These are phyloP conservation scores for Lycium ferocissimum DNA, from an alignment of 257 asterid species.

Conservation along the genomic window DNA sequence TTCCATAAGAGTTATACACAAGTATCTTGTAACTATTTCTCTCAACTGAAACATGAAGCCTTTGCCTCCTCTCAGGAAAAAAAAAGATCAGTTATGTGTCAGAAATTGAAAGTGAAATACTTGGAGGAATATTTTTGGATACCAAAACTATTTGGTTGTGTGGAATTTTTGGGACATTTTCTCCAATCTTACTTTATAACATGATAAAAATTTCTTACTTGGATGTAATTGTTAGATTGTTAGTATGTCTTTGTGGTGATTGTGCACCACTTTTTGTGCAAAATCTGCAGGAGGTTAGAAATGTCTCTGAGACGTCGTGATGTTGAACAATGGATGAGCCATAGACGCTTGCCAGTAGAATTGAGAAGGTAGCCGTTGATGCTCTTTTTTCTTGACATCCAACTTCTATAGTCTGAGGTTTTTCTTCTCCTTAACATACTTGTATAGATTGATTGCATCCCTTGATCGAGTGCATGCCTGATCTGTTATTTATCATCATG, in stretches of 20 bases:
- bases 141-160: slow-evolving; percentile 14
- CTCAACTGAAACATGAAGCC: slow-evolving; percentile 13
- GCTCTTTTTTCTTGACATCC: slow-evolving; percentile 10
- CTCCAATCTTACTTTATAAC: neutral
- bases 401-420: neutral
- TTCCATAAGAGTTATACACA: neutral
- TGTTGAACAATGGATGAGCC: slow-evolving; percentile 97
- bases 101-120: slow-evolving; percentile 21
- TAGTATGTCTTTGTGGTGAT: slow-evolving; percentile 7
- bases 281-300: slow-evolving; percentile 71
- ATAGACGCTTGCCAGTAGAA: slow-evolving; percentile 79
- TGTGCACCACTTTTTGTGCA: slow-evolving; percentile 16
- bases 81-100: slow-evolving; percentile 11
- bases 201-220: neutral
- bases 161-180: neutral
- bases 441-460: neutral
- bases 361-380: slow-evolving; percentile 61
- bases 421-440: neutral
- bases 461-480: neutral
- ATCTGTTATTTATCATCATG: neutral
- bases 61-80: slow-evolving; percentile 25
- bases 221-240: neutral
- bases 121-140: neutral
- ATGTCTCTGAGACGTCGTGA: slow-evolving; percentile 87
- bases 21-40: neutral